phyloP scores from a whole-genome alignment of 352 stramenopile genomes.

The Phytophthora cryptogea region DNA sequence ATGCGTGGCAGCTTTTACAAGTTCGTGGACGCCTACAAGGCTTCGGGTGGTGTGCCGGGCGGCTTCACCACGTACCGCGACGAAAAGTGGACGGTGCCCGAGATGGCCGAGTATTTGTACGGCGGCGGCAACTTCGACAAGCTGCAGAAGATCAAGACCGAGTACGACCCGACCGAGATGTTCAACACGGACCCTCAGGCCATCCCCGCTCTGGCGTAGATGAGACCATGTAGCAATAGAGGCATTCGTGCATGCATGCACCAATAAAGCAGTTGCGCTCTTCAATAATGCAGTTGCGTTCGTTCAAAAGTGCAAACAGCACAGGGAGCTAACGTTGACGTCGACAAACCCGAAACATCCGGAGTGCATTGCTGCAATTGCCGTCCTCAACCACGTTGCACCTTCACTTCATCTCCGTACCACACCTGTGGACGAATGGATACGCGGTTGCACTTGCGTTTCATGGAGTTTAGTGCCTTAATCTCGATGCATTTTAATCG shows the following conservation, averaged over 20 bases:
- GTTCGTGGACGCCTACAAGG: constrained; percentile 32
- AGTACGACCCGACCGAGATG: constrained; percentile 26
- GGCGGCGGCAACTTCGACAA: constrained; percentile 26
- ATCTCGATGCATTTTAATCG: too few relatives aligned
- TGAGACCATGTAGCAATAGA: neutral
- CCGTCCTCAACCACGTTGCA: constrained; percentile 10
- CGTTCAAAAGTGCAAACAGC: too few relatives aligned
- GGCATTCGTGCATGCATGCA: too few relatives aligned
- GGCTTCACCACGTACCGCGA: constrained; percentile 35
- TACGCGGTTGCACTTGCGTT: neutral
- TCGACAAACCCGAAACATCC: constrained; percentile 11
- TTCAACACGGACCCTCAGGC: constrained; percentile 35
- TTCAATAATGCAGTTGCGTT: too few relatives aligned
- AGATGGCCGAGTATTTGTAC: constrained; percentile 30
- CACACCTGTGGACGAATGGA: constrained; percentile 32
- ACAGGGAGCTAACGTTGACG: too few relatives aligned
- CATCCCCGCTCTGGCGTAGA: constrained; percentile 27
- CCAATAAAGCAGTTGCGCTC: too few relatives aligned
- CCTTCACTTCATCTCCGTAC: constrained; percentile 1
- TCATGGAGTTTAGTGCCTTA: too few relatives aligned
- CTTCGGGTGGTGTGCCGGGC: constrained; percentile 22
- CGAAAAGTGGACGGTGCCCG: constrained; percentile 28
- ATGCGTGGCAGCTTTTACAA: constrained; percentile 30
- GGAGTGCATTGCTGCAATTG: constrained; percentile 17
- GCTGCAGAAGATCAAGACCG: constrained; percentile 35